A percentile compares a stretch with the other conserved stretches of the same genome.
These are phyloP conservation scores for Eleusine coracana DNA, from an alignment of 176 grass and related monocot genomes.

Conservation along the genomic window DNA sequence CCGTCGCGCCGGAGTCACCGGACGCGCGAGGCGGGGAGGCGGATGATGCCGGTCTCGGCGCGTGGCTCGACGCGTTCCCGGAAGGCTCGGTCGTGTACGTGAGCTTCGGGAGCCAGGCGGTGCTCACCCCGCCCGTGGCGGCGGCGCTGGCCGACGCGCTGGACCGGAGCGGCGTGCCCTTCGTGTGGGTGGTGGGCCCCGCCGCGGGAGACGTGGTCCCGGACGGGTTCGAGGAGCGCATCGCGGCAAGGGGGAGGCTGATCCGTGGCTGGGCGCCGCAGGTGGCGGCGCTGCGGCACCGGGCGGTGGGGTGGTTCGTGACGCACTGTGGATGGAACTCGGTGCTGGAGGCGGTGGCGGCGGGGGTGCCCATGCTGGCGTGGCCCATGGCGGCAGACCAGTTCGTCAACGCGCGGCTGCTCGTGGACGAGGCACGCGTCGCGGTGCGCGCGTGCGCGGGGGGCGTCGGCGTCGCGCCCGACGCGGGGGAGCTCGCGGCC, in stretches of 20 bases:
- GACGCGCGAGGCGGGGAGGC: slow-evolving; percentile 19
- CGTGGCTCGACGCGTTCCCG: slow-evolving; percentile 60
- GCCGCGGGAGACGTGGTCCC: slow-evolving; percentile 39
- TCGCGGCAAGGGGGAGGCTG: no score
- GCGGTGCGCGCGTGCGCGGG: slow-evolving; percentile 46
- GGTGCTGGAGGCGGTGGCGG: slow-evolving; percentile 57
- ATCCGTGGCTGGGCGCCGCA: slow-evolving; percentile 74
- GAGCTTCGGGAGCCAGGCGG: slow-evolving; percentile 59
- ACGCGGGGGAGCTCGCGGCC: slow-evolving; percentile 44
- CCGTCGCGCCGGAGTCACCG: slow-evolving; percentile 42
- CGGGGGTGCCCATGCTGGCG: slow-evolving; percentile 71
- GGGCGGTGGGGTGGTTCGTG: slow-evolving; percentile 67
- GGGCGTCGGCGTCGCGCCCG: slow-evolving; percentile 32
- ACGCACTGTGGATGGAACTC: slow-evolving; percentile 80
- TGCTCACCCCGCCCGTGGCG: slow-evolving; percentile 44
- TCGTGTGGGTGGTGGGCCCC: slow-evolving; percentile 62
- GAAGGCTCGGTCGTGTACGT: slow-evolving; percentile 59
- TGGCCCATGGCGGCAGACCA: slow-evolving; percentile 80
- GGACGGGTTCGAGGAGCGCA: slow-evolving; percentile 58
- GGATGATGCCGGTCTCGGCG: not conserved
- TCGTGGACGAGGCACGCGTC: slow-evolving; percentile 56
- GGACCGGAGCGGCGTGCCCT: slow-evolving; percentile 57
- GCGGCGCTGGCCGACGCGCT: slow-evolving; percentile 53
- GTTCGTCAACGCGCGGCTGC: slow-evolving; percentile 66
- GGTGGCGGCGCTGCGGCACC: slow-evolving; percentile 61